Conservation (phyloP, 306 rosid species). For the Cyclanthera cordifolia region DNA sequence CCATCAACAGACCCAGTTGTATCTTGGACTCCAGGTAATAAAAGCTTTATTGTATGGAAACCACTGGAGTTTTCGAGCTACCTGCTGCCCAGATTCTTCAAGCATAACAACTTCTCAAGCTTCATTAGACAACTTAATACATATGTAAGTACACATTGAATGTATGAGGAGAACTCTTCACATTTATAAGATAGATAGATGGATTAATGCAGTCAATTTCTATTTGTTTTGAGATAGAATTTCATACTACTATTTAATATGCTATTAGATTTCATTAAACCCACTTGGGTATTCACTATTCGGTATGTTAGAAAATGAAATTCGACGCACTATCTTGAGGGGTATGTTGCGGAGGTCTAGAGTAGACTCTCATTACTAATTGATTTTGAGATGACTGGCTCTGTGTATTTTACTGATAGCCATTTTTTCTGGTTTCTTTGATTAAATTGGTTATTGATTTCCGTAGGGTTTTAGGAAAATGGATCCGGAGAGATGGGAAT, state of each 20-base stretch:
- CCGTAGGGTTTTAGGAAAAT: conserved; percentile 70
- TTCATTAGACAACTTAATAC: conserved; percentile 88
- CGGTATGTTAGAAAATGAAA: no score
- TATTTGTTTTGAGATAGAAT: no score
- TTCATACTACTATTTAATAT: no score
- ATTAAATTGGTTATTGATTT: conserved; percentile 6
- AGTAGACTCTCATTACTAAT: no score
- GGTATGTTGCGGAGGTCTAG: no score
- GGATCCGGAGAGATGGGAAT: conserved; percentile 85
- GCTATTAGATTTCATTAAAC: no score
- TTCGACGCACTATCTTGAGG: no score
- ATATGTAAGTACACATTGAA: conserved; percentile 41
- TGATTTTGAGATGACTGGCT: neutral
- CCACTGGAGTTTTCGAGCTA: conserved; percentile 51
- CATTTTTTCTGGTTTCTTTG: neutral
- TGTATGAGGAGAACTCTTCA: no score
- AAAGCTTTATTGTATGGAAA: conserved; percentile 70
- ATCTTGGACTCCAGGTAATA: conserved; percentile 54
- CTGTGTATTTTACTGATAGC: neutral
- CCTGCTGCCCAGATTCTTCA: conserved; percentile 65
- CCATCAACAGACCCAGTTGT: conserved; percentile 45
- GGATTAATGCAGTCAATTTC: no score
- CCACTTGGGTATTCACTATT: no score
- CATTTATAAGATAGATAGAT: no score
- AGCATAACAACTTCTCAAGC: conserved; percentile 89